Conservation (phyloP, 2,329 filamentous ascomycete species). For the Nemania abortiva region DNA sequence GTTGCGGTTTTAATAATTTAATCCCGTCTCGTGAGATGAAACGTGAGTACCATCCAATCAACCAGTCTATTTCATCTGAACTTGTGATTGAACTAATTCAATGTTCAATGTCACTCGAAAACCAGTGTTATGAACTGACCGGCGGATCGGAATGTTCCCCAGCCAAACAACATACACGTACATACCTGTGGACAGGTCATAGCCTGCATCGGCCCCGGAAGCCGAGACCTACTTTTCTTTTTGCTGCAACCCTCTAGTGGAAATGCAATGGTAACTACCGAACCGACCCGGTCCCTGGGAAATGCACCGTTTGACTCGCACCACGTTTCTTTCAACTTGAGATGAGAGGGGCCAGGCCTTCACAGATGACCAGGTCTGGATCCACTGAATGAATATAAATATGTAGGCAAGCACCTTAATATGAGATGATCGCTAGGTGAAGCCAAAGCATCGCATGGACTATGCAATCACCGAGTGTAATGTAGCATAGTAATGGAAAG, state of each 20-base stretch:
- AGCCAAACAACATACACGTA: not conserved
- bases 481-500: not conserved
- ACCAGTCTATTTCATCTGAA: not conserved
- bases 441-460: not conserved
- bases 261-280: slow-evolving; percentile 6
- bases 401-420: slow-evolving; percentile 5
- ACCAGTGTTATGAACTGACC: not conserved
- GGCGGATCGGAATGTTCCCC: not conserved
- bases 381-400: not conserved
- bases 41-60: not conserved
- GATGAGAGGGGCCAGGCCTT: not conserved
- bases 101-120: not conserved
- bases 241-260: not conserved
- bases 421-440: not conserved
- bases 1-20: too few relatives aligned
- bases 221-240: slow-evolving; percentile 25
- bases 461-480: not conserved
- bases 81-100: not conserved
- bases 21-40: too few relatives aligned
- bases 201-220: not conserved
- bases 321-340: not conserved
- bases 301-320: slow-evolving; percentile 2
- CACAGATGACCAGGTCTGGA: not conserved
- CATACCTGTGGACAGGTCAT: too few relatives aligned
- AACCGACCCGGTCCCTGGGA: slow-evolving; percentile 1